A percentile compares a stretch with the other conserved stretches of the same genome.
These are phyloP conservation scores for Obelidium mucronatum DNA, from an alignment of 192 early-diverging fungal species.

Conservation along the genomic window DNA sequence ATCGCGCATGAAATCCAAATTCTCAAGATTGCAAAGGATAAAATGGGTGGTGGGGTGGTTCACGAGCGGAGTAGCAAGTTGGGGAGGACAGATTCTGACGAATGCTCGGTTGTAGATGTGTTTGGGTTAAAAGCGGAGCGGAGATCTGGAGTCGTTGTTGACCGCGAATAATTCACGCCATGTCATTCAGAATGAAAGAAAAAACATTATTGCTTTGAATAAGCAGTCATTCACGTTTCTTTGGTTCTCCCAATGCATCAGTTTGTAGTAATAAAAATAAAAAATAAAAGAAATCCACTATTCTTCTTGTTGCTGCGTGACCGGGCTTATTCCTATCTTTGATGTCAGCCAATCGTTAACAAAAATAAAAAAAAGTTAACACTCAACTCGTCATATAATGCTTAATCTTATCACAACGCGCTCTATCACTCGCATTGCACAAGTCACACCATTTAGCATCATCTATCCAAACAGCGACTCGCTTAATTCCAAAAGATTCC, in stretches of 20 bases:
- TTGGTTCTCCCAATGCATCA: too few relatives aligned
- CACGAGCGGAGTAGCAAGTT: not conserved
- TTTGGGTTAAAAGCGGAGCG: not conserved
- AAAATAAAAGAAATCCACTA: too few relatives aligned
- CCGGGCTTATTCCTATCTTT: too few relatives aligned
- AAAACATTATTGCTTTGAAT: too few relatives aligned
- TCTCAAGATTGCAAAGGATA: not conserved
- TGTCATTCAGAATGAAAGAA: too few relatives aligned
- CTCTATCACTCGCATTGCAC: not conserved
- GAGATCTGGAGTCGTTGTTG: too few relatives aligned
- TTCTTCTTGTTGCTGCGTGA: too few relatives aligned
- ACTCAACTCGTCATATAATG: constrained; percentile 36
- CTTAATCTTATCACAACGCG: constrained; percentile 38
- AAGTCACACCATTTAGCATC: constrained; percentile 11
- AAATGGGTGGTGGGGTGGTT: not conserved
- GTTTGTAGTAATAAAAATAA: too few relatives aligned
- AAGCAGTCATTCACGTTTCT: too few relatives aligned
- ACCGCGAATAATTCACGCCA: too few relatives aligned
- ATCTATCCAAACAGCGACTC: constrained; percentile 29
- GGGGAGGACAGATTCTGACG: not conserved
- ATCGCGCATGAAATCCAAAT: not conserved
- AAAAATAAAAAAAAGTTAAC: too few relatives aligned
- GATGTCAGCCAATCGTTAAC: too few relatives aligned
- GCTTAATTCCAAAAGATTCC: constrained; percentile 6
- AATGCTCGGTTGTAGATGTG: not conserved